Evolutionary conservation across 257 asterid genomes (phyloP).

Genomic region (Ballota nigra): DNA sequence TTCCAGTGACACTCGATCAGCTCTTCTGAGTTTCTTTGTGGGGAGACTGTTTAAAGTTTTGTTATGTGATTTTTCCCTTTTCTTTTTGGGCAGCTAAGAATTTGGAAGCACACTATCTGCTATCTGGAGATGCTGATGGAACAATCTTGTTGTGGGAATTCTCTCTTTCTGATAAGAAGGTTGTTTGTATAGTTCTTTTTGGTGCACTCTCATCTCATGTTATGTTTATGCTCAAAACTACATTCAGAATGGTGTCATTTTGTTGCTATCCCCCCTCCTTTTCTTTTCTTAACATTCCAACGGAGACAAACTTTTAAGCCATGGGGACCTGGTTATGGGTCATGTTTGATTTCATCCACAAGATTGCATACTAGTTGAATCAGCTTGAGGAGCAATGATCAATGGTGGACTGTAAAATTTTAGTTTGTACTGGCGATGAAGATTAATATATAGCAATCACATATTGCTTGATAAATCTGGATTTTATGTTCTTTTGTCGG

Average conservation of each 20-base stretch:
- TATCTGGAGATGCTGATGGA: slow-evolving; percentile 96
- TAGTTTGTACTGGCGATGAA: no score
- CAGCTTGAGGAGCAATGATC: background rate
- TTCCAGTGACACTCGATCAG: background rate
- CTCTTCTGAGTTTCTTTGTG: background rate
- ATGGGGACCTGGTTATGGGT: background rate
- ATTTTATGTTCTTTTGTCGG: background rate
- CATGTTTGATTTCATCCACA: background rate
- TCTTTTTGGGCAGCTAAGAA: slow-evolving; percentile 50
- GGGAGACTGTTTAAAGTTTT: slow-evolving; percentile 1
- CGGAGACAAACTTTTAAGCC: background rate
- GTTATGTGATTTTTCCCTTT: background rate
- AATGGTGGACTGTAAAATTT: no score
- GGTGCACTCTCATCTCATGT: no score
- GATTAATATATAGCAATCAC: no score
- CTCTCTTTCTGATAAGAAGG: slow-evolving; percentile 64
- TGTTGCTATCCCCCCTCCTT: background rate
- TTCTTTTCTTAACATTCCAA: background rate
- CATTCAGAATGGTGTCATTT: background rate
- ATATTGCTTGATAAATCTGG: background rate
- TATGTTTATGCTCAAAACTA: background rate
- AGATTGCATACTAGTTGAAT: background rate
- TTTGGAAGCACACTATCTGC: slow-evolving; percentile 58
- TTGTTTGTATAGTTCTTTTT: slow-evolving; percentile 23
- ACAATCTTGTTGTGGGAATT: slow-evolving; percentile 77